These are phyloP conservation scores for Thecamonas trahens DNA, from an alignment of 78 protist genomes.

Conservation along the genomic window DNA sequence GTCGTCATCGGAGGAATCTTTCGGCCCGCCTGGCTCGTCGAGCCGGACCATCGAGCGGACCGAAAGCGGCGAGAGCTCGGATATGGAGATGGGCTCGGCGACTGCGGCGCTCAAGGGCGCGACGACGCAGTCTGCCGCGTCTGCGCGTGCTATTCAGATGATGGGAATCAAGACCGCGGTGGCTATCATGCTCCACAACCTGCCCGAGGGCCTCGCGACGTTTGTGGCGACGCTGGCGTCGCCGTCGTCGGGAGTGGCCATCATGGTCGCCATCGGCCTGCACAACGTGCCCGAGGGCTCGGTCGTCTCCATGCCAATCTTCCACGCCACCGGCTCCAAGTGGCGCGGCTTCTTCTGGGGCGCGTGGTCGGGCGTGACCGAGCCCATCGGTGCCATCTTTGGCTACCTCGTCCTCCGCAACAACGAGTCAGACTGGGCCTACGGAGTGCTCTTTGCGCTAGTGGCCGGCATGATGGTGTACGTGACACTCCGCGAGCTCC, in stretches of 20 bases:
- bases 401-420: constrained; percentile 37
- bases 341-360: constrained; percentile 45
- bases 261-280: constrained; percentile 38
- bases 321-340: constrained; percentile 36
- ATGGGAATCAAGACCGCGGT: constrained; percentile 44
- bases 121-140: too few species aligned
- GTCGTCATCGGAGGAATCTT: too few species aligned
- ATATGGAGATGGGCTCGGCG: too few species aligned
- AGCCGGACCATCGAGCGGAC: too few species aligned
- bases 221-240: constrained; percentile 48
- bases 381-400: constrained; percentile 47
- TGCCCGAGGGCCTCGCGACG: constrained; percentile 78
- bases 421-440: constrained; percentile 5
- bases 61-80: too few species aligned
- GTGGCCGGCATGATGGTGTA: constrained; percentile 69
- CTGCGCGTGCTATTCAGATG: too few species aligned
- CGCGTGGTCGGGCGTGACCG: constrained; percentile 42
- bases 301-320: constrained; percentile 60
- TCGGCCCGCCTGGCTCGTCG: too few species aligned
- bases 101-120: too few species aligned
- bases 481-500: constrained; percentile 42
- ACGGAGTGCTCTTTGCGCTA: constrained; percentile 32
- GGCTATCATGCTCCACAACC: constrained; percentile 64
- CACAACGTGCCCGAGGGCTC: constrained; percentile 76
- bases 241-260: constrained; percentile 33